phyloP scores from a whole-genome alignment of 2,329 filamentous ascomycete species.

The Rhinocladiella mackenziei region DNA sequence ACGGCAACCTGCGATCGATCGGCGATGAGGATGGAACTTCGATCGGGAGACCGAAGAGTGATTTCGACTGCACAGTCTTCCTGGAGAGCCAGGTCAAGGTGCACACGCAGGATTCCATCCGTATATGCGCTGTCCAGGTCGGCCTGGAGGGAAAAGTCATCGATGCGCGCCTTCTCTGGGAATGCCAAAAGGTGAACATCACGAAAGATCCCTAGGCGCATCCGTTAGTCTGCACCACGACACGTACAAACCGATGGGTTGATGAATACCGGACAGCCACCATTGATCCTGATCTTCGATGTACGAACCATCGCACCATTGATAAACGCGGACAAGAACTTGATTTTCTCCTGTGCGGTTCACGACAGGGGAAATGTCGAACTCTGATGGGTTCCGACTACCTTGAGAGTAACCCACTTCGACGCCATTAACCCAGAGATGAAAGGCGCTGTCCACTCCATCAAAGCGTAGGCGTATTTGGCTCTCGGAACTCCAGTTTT shows the following conservation, averaged over 20 bases:
- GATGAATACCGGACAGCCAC: slow-evolving; percentile 51
- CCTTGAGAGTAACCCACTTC: slow-evolving; percentile 66
- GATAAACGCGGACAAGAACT: slow-evolving; percentile 63
- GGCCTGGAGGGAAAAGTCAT: slow-evolving; percentile 57
- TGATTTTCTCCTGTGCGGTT: slow-evolving; percentile 48
- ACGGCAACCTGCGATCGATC: not conserved
- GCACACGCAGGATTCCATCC: slow-evolving; percentile 50
- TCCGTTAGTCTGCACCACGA: not conserved
- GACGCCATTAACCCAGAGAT: slow-evolving; percentile 63
- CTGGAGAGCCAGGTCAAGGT: slow-evolving; percentile 43
- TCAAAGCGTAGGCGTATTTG: slow-evolving; percentile 67
- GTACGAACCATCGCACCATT: slow-evolving; percentile 65
- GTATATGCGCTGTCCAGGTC: slow-evolving; percentile 51
- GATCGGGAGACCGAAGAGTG: not conserved
- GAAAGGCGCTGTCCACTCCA: slow-evolving; percentile 67
- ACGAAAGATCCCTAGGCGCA: slow-evolving; percentile 62
- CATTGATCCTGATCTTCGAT: slow-evolving; percentile 68
- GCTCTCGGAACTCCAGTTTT: slow-evolving; percentile 38
- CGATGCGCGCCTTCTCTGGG: slow-evolving; percentile 46
- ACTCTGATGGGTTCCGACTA: slow-evolving; percentile 64
- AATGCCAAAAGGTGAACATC: slow-evolving; percentile 62
- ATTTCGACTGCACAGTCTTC: slow-evolving; percentile 4
- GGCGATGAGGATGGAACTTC: slow-evolving; percentile 2
- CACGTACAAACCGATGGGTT: not conserved
- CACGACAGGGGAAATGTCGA: slow-evolving; percentile 58